These are phyloP conservation scores for Diplodia corticola DNA, from an alignment of 2,329 filamentous ascomycete genomes.

Conservation along the genomic window DNA sequence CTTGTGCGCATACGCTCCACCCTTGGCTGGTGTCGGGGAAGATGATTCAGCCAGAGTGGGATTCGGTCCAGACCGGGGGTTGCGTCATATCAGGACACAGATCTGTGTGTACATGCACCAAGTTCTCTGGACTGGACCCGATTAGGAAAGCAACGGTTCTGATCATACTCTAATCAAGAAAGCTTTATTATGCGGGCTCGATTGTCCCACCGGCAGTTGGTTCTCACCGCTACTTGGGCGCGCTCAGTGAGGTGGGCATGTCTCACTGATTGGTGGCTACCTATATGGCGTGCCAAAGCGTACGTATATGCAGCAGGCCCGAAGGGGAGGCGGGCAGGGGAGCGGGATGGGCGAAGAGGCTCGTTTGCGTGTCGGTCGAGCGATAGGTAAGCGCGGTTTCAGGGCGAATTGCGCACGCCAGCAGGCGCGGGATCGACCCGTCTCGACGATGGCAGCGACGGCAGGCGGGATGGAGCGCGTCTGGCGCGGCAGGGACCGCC, in stretches of 20 bases:
- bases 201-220: not conserved
- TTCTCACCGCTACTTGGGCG: slow-evolving; percentile 3
- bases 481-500: slow-evolving; percentile 1
- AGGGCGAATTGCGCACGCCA: not conserved
- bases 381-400: not conserved
- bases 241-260: not conserved
- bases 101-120: no score
- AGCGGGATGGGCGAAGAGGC: not conserved
- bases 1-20: not conserved
- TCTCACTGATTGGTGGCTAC: not conserved
- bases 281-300: not conserved
- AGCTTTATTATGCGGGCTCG: not conserved
- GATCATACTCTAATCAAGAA: not conserved
- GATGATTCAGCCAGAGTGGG: not conserved
- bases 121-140: not conserved
- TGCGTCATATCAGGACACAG: not conserved
- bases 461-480: not conserved
- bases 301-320: not conserved
- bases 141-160: not conserved
- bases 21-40: not conserved
- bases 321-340: not conserved
- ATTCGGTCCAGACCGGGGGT: not conserved
- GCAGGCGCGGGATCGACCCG: not conserved
- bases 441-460: not conserved
- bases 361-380: not conserved